These are phyloP conservation scores for Diplocarpon rosae DNA, from an alignment of 2,329 filamentous ascomycete genomes.

Conservation along the genomic window DNA sequence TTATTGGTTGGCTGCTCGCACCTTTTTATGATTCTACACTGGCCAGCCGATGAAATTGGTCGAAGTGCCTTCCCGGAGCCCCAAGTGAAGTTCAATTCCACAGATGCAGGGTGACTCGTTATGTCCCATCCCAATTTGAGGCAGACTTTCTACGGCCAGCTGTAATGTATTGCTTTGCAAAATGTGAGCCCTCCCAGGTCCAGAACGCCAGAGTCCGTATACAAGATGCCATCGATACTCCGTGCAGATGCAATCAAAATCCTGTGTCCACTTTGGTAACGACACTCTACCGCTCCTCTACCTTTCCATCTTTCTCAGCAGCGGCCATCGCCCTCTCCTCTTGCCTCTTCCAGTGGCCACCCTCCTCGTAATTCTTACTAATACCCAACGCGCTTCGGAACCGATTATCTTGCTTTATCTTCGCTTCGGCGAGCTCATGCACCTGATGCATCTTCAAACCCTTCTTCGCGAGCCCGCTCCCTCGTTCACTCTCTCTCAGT, in stretches of 20 bases:
- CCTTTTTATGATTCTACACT: conserved; percentile 3
- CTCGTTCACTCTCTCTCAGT: conserved; percentile 31
- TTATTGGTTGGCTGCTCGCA: conserved; percentile 3
- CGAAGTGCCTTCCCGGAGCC: too few species aligned
- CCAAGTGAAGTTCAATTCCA: too few species aligned
- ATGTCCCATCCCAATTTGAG: too few species aligned
- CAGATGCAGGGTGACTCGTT: too few species aligned
- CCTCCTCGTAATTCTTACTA: conserved; percentile 74
- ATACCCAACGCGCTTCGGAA: conserved; percentile 81
- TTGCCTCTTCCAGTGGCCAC: conserved; percentile 74
- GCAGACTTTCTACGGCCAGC: too few species aligned
- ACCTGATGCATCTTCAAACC: conserved; percentile 85
- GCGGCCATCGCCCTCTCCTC: conserved; percentile 53
- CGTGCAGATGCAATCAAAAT: too few species aligned
- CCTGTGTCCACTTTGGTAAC: too few species aligned
- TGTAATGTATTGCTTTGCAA: too few species aligned
- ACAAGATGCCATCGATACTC: neutral
- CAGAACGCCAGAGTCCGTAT: neutral
- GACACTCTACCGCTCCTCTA: conserved; percentile 6
- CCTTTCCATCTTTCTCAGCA: conserved; percentile 27
- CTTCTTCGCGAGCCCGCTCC: conserved; percentile 32
- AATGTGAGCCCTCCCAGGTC: neutral
- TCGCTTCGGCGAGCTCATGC: conserved; percentile 90
- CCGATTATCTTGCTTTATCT: conserved; percentile 89
- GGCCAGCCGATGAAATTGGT: too few species aligned